Evolutionary conservation across 176 grass and related monocot species (phyloP).

Genomic region (Chrysopogon serrulatus): DNA sequence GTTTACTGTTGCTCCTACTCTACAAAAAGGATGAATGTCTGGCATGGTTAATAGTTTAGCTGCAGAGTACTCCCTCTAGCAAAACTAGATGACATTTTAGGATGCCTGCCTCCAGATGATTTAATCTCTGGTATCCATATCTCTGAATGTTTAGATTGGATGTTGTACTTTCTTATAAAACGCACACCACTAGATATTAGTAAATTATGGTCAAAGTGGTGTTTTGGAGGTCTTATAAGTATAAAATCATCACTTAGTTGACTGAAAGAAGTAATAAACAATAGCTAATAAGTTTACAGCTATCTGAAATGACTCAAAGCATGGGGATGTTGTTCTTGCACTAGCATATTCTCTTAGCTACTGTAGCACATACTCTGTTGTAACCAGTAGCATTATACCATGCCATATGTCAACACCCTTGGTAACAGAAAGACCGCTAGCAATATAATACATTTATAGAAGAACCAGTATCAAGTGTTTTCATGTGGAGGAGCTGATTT

Average conservation of each 20-base stretch:
- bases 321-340: not conserved
- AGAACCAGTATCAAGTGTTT: not conserved
- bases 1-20: not conserved
- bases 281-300: slow-evolving; percentile 17
- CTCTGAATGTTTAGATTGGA: not conserved
- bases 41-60: not conserved
- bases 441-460: not conserved
- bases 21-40: not conserved
- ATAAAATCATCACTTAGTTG: not conserved
- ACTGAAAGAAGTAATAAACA: not conserved
- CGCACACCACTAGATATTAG: not conserved
- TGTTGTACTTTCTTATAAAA: not conserved
- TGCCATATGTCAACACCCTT: not conserved
- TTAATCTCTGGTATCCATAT: not conserved
- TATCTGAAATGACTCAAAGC: slow-evolving; percentile 16
- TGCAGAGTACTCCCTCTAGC: not conserved
- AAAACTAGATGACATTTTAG: not conserved
- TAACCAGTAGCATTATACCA: not conserved
- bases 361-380: not conserved
- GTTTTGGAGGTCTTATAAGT: not conserved
- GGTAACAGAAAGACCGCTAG: not conserved
- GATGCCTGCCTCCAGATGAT: not conserved
- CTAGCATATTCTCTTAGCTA: not conserved
- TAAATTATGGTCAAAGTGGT: not conserved
- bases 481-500: not conserved